Conservation (phyloP, 2,329 filamentous ascomycete species). For the Botrytis elliptica region DNA sequence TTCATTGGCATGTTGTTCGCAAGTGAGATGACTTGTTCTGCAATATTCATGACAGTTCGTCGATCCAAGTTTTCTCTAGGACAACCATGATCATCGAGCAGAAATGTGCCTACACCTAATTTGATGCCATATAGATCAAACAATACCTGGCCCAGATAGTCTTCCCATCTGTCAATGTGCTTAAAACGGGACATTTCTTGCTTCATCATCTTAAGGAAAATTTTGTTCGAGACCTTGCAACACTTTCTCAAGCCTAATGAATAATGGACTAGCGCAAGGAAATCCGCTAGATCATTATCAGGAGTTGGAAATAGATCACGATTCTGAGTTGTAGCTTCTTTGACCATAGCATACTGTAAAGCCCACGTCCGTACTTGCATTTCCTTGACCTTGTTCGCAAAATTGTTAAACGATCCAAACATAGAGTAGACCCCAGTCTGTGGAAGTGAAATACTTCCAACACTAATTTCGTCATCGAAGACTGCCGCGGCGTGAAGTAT, state of each 20-base stretch:
- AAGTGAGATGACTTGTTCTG: constrained; percentile 80
- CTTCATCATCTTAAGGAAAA: constrained; percentile 86
- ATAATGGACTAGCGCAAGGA: constrained; percentile 78
- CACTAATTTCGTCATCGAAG: constrained; percentile 80
- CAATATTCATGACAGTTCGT: constrained; percentile 73
- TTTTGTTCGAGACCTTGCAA: constrained; percentile 81
- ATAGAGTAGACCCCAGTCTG: constrained; percentile 49
- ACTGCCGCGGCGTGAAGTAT: constrained; percentile 78
- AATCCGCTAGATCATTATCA: constrained; percentile 73
- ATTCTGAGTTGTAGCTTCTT: constrained; percentile 70
- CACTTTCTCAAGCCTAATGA: constrained; percentile 79
- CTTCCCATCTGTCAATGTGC: constrained; percentile 77
- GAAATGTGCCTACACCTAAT: constrained; percentile 64
- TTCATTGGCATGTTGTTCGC: constrained; percentile 84
- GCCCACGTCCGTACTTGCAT: constrained; percentile 88
- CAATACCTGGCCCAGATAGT: constrained; percentile 80
- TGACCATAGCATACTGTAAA: constrained; percentile 77
- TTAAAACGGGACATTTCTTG: constrained; percentile 76
- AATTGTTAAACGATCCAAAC: constrained; percentile 48
- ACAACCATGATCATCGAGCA: constrained; percentile 77
- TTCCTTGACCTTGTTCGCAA: constrained; percentile 74
- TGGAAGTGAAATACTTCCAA: constrained; percentile 67
- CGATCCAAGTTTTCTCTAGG: constrained; percentile 74
- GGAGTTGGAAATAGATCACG: constrained; percentile 61
- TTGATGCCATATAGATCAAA: constrained; percentile 82